A percentile compares a stretch with the other conserved stretches of the same genome.
phyloP scores from a whole-genome alignment of 2,329 filamentous ascomycete species.

The Pseudocercospora ulei region DNA sequence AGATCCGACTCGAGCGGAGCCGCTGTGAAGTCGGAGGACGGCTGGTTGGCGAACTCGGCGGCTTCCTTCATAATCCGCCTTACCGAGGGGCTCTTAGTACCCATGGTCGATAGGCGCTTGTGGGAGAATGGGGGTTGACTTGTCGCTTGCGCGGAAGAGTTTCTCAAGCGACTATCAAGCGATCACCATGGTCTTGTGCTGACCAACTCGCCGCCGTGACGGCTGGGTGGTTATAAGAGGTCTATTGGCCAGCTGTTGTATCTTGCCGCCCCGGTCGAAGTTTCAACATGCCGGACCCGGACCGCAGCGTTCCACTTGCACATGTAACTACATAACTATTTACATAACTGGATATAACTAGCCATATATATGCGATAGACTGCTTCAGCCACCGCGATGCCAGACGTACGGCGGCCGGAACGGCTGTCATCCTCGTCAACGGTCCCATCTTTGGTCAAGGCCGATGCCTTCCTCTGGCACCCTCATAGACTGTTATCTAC shows the following conservation, averaged over 20 bases:
- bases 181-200: background rate
- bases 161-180: background rate
- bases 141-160: background rate
- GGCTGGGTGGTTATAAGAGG: background rate
- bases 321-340: too few relatives aligned
- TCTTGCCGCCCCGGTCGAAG: background rate
- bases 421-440: conserved; percentile 8
- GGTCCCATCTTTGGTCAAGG: background rate
- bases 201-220: background rate
- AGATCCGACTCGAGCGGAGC: conserved; percentile 78
- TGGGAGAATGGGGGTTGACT: background rate
- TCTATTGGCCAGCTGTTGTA: conserved; percentile 7
- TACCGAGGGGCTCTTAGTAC: conserved; percentile 64
- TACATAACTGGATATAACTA: too few relatives aligned
- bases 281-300: background rate
- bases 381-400: background rate
- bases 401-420: conserved; percentile 11
- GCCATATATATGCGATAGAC: too few relatives aligned
- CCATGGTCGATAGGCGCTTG: too few relatives aligned
- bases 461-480: conserved; percentile 19
- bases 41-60: conserved; percentile 66
- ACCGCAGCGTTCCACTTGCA: too few relatives aligned
- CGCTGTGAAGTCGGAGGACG: conserved; percentile 77
- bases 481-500: conserved; percentile 33
- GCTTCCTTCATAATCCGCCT: conserved; percentile 87